Evolutionary conservation across 192 early-diverging fungal species (phyloP).

Genomic region (Irineochytrium annulatum): DNA sequence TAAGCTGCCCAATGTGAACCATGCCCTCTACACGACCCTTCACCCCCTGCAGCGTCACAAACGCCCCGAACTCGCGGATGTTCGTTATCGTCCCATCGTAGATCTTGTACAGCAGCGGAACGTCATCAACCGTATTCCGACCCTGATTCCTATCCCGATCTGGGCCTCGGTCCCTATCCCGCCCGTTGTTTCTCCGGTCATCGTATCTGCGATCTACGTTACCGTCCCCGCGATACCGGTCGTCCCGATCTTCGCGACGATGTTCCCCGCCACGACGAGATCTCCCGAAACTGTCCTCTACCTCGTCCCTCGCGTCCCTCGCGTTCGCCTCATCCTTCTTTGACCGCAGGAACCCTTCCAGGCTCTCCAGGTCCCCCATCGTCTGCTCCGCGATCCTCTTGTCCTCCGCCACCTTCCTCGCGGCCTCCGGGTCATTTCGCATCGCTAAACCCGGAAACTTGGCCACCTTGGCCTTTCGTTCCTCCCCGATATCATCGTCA

Average conservation of each 20-base stretch:
- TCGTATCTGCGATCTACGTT: constrained; percentile 13
- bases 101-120: constrained; percentile 87
- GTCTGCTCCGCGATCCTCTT: constrained; percentile 11
- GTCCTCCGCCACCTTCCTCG: constrained; percentile 40
- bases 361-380: constrained; percentile 45
- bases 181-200: constrained; percentile 21
- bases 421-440: constrained; percentile 37
- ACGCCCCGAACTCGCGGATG: constrained; percentile 90
- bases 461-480: constrained; percentile 12
- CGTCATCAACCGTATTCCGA: constrained; percentile 58
- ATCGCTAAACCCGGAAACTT: constrained; percentile 77
- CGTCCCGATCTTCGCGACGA: constrained; percentile 8
- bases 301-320: constrained; percentile 15
- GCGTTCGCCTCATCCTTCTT: constrained; percentile 19
- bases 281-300: constrained; percentile 16
- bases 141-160: constrained; percentile 20
- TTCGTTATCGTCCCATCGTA: constrained; percentile 80
- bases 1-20: constrained; percentile 79
- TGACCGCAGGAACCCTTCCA: constrained; percentile 46
- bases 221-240: constrained; percentile 3
- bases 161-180: constrained; percentile 14
- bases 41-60: constrained; percentile 81
- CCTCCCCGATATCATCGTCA: constrained; percentile 34
- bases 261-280: constrained; percentile 19
- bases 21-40: constrained; percentile 76